phyloP scores from a whole-genome alignment of 129 eudicot species.

The Pittosporum tobira region DNA sequence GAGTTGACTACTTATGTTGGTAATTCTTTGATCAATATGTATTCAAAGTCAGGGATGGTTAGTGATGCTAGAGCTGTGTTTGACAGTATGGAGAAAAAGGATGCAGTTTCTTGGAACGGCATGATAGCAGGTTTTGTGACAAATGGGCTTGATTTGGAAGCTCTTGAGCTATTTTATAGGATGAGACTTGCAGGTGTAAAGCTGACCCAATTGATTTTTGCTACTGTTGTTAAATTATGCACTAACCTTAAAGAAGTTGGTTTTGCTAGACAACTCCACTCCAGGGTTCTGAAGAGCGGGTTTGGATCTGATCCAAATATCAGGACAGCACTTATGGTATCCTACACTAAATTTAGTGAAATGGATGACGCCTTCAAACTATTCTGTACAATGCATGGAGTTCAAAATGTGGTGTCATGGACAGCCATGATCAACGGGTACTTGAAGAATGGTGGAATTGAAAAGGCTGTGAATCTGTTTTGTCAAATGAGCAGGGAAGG shows the following conservation, averaged over 20 bases:
- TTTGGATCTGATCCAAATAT: conserved; percentile 43
- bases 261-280: conserved; percentile 59
- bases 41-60: conserved; percentile 57
- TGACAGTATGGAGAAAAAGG: conserved; percentile 38
- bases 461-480: conserved; percentile 40
- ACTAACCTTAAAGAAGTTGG: conserved; percentile 48
- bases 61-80: conserved; percentile 50
- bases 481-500: conserved; percentile 52
- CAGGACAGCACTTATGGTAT: conserved; percentile 66
- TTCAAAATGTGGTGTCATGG: conserved; percentile 71
- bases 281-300: conserved; percentile 44
- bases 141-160: conserved; percentile 51
- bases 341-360: conserved; percentile 47
- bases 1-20: conserved; percentile 51
- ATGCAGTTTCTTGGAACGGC: conserved; percentile 75
- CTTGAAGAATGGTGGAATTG: conserved; percentile 41
- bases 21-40: conserved; percentile 78
- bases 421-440: conserved; percentile 79
- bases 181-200: conserved; percentile 52
- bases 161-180: conserved; percentile 48
- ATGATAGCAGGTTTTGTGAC: conserved; percentile 66
- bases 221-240: conserved; percentile 48
- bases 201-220: conserved; percentile 44
- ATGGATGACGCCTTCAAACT: conserved; percentile 57
- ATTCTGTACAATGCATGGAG: conserved; percentile 27